Evolutionary conservation across 768 basidiomycete genomes (phyloP).

Genomic region (Leccinellum rugosiceps): DNA sequence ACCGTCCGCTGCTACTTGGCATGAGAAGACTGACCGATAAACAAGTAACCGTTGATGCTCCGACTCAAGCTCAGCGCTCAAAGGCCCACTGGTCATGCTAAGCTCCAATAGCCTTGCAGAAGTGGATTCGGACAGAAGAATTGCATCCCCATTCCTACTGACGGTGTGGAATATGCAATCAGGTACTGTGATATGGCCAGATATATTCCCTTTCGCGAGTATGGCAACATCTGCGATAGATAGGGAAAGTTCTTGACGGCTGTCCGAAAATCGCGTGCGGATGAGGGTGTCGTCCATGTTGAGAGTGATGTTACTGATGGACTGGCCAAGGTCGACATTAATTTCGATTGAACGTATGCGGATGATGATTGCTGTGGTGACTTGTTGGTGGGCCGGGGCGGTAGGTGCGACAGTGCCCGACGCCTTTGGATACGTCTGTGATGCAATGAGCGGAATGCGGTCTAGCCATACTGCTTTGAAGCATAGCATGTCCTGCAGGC

Average conservation of each 20-base stretch:
- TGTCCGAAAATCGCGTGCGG: slow-evolving; percentile 62
- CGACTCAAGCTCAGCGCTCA: slow-evolving; percentile 67
- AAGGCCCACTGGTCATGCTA: slow-evolving; percentile 67
- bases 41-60: slow-evolving; percentile 72
- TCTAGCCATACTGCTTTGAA: slow-evolving; percentile 96
- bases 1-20: not conserved
- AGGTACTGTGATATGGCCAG: slow-evolving; percentile 64
- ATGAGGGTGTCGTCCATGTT: slow-evolving; percentile 61
- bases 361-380: slow-evolving; percentile 63
- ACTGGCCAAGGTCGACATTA: slow-evolving; percentile 81
- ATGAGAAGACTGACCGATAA: slow-evolving; percentile 55
- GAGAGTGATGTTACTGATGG: slow-evolving; percentile 70
- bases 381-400: slow-evolving; percentile 34
- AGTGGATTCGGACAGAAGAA: slow-evolving; percentile 29
- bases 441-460: slow-evolving; percentile 72
- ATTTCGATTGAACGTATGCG: slow-evolving; percentile 72
- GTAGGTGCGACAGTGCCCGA: slow-evolving; percentile 18
- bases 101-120: slow-evolving; percentile 64
- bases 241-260: slow-evolving; percentile 61
- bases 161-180: slow-evolving; percentile 75
- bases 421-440: slow-evolving; percentile 27
- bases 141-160: slow-evolving; percentile 48
- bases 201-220: slow-evolving; percentile 63
- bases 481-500: slow-evolving; percentile 88
- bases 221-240: slow-evolving; percentile 53